Base-by-base conservation (phyloP, 2,329 filamentous ascomycete species). In the Pyrenophora tritici-repentis region DNA sequence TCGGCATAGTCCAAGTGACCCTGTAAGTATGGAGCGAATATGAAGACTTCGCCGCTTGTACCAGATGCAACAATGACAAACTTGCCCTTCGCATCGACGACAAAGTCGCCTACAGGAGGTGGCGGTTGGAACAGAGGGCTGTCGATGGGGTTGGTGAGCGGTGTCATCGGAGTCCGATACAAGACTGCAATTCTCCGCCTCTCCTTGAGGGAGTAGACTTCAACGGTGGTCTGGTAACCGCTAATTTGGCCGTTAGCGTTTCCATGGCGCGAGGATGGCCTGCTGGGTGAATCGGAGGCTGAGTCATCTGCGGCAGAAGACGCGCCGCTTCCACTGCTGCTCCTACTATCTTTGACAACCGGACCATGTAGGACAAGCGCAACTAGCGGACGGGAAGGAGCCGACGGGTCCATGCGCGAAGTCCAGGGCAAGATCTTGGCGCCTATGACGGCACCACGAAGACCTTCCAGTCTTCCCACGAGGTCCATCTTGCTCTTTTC, bases 171-270 rank as follows among this genome's bases (percentile, higher is more conserved):
- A 36, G 87, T 86, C 62, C 86, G 83, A 53, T 95, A 86, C 7
- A 97, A 78, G 0, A 89, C 88, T 20, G 86, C 83, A 47, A 97
- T 75, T 47, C 84, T 83, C 55, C 83, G 81, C 62, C 86, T 86
- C n/a, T 86, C 89, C 61, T 83, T 85, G 53, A 97, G 77, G 1
- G 92, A 97, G 73, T 93, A 96, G 0, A 97, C 79, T 62, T 97
- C 91, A 5, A 96, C 90, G 0, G 88, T 87, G 0, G 92, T 97
- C 73, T 96, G 91, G 66, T 93, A 95, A 39, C 81, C 81, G 42
- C 84, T 82, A 51, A 86, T 78, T 36, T 66, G 65, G 14, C 58
- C 57, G 14, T 63, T 53, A 3, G 61, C 42, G 12, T 68, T 60
- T 14, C 63, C 71, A 22, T 59, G 59, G 17, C 53, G 59, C 13